Conservation (phyloP, 139 green algal species). For the Tetraselmis chui region DNA sequence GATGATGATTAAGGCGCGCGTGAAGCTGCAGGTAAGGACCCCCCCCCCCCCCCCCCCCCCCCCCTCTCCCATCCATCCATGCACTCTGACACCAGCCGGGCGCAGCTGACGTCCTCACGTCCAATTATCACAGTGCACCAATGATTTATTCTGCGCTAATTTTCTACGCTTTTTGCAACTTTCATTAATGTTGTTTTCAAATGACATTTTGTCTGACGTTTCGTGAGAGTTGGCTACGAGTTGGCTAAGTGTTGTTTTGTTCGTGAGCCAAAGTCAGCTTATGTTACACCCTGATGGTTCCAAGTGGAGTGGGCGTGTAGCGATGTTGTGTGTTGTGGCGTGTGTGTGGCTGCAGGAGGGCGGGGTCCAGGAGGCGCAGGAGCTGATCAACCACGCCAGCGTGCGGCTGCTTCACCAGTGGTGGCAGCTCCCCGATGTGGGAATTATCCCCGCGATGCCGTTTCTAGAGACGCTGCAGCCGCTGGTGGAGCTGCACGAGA, state of each 20-base stretch:
- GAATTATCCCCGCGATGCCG: constrained; percentile 44
- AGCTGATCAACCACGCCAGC: constrained; percentile 34
- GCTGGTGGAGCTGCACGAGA: constrained; percentile 90
- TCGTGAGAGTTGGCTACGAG: no score
- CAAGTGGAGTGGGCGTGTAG: background rate
- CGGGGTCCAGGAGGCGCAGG: constrained; percentile 42
- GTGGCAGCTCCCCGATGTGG: constrained; percentile 86
- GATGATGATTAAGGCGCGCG: constrained; percentile 66
- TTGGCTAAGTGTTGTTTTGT: no score
- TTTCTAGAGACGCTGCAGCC: constrained; percentile 72
- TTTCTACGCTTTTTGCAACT: no score
- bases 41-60: background rate
- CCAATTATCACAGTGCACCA: no score
- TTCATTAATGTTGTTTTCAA: no score
- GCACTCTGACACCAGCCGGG: no score
- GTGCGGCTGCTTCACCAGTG: constrained; percentile 44
- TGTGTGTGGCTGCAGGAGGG: constrained; percentile 69
- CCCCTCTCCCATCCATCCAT: no score
- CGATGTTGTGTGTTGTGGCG: constrained; percentile 59
- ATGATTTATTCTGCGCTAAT: no score
- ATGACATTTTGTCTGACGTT: no score
- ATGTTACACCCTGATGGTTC: no score
- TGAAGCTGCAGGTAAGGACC: constrained; percentile 62
- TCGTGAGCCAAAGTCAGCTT: no score
- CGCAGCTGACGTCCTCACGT: no score